A percentile compares a stretch with the other conserved stretches of the same genome.
Evolutionary conservation across 169 alveolate genomes (phyloP).

Genomic region (Cryptosporidium ubiquitum): DNA sequence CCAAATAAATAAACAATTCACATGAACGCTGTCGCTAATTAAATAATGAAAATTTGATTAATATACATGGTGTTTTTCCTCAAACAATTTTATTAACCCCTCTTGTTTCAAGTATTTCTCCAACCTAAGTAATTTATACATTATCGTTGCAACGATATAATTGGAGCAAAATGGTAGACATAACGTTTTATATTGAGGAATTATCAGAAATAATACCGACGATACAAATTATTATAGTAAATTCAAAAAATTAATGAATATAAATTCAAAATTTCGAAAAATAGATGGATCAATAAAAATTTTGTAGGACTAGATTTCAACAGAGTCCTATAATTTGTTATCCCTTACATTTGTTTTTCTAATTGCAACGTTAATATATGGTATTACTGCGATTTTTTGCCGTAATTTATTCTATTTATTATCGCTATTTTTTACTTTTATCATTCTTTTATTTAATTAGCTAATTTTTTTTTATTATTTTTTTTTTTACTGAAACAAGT

Average conservation of each 20-base stretch:
- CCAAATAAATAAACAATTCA: neutral
- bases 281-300: too few relatives aligned
- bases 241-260: neutral
- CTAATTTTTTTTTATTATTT: neutral
- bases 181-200: neutral
- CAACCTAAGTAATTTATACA: conserved; percentile 37
- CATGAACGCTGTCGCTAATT: neutral
- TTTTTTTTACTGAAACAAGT: neutral
- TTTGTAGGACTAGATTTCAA: too few relatives aligned
- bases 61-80: conserved; percentile 2
- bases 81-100: neutral
- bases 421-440: too few relatives aligned
- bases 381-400: too few relatives aligned
- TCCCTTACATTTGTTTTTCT: too few relatives aligned
- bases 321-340: too few relatives aligned
- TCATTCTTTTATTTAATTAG: neutral
- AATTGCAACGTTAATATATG: too few relatives aligned
- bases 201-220: neutral
- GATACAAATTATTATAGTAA: neutral
- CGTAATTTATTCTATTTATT: neutral
- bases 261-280: too few relatives aligned
- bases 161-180: conserved; percentile 3
- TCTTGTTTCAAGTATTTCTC: conserved; percentile 23
- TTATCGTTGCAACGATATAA: conserved; percentile 16
- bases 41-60: neutral